A percentile compares a stretch with the other conserved stretches of the same genome.
Evolutionary conservation across 139 green algal genomes (phyloP).

Genomic region (Tetratostichococcus sp.): DNA sequence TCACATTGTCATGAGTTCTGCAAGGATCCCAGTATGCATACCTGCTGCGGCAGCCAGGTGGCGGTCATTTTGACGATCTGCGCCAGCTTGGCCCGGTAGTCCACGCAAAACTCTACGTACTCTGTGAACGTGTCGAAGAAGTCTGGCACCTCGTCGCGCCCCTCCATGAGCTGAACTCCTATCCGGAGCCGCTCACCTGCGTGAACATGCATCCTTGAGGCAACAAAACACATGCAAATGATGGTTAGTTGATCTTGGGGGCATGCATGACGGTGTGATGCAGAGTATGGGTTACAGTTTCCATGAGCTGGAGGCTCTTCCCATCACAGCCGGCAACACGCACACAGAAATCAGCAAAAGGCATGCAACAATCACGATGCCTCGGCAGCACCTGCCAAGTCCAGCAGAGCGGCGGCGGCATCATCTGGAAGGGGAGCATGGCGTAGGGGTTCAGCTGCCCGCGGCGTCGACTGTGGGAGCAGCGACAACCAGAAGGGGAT

Average conservation of each 20-base stretch:
- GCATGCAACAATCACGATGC: too few relatives aligned
- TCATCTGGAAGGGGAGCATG: slow-evolving; percentile 23
- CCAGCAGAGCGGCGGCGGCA: slow-evolving; percentile 33
- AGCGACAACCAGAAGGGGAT: slow-evolving; percentile 62
- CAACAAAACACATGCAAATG: slow-evolving; percentile 8
- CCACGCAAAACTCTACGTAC: background rate
- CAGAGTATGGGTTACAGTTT: too few relatives aligned
- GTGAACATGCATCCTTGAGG: background rate
- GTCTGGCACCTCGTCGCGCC: background rate
- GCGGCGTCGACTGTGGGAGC: slow-evolving; percentile 12
- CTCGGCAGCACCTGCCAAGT: slow-evolving; percentile 30
- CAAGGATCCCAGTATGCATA: background rate
- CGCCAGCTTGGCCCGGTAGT: background rate
- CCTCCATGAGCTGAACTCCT: background rate
- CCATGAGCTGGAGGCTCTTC: too few relatives aligned
- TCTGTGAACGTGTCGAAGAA: background rate
- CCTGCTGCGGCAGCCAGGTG: background rate
- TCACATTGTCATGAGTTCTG: too few relatives aligned
- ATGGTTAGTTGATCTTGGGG: background rate
- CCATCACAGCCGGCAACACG: too few relatives aligned
- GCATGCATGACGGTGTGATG: background rate
- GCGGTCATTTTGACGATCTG: background rate
- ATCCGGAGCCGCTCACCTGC: background rate
- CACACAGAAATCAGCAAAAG: too few relatives aligned
- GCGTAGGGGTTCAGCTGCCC: background rate